Evolutionary conservation across 768 basidiomycete species (phyloP).

Genomic region (Auriscalpium vulgare): DNA sequence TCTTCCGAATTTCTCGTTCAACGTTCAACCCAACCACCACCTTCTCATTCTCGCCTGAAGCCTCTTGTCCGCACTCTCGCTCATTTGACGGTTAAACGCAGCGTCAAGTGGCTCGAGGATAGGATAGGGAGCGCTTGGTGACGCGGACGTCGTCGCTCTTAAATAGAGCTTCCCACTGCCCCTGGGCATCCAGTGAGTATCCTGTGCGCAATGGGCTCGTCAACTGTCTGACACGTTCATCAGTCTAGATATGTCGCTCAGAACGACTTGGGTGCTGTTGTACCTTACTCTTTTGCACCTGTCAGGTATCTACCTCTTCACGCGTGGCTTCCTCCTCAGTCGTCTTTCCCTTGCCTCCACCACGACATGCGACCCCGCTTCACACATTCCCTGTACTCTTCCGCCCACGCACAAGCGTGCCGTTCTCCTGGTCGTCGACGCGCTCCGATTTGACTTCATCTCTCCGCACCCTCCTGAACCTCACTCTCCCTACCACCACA

Average conservation of each 20-base stretch:
- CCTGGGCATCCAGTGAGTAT: too few species aligned
- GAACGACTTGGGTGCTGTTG: slow-evolving; percentile 29
- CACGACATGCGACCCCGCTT: slow-evolving; percentile 30
- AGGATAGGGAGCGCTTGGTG: too few species aligned
- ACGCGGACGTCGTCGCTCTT: too few species aligned
- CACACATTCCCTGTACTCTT: slow-evolving; percentile 33
- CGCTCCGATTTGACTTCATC: slow-evolving; percentile 91
- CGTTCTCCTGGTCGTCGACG: slow-evolving; percentile 82
- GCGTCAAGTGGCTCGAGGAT: too few species aligned
- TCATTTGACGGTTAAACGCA: too few species aligned
- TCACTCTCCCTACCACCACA: slow-evolving; percentile 65
- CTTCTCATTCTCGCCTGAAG: too few species aligned
- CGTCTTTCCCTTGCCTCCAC: slow-evolving; percentile 61
- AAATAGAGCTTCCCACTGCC: too few species aligned
- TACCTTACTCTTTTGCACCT: slow-evolving; percentile 65
- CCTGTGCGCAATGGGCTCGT: too few species aligned
- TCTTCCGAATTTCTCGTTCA: too few species aligned
- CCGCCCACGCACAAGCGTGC: slow-evolving; percentile 69
- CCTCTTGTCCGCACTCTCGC: too few species aligned
- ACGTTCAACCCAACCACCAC: too few species aligned
- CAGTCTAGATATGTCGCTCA: not conserved
- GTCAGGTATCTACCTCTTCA: slow-evolving; percentile 82
- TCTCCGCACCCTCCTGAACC: slow-evolving; percentile 60
- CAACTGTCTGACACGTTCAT: too few species aligned
- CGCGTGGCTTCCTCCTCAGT: slow-evolving; percentile 82